A percentile compares a stretch with the other conserved stretches of the same genome.
Evolutionary conservation across 2,329 filamentous ascomycete genomes (phyloP).

Genomic region (Penicillium psychrosexuale): DNA sequence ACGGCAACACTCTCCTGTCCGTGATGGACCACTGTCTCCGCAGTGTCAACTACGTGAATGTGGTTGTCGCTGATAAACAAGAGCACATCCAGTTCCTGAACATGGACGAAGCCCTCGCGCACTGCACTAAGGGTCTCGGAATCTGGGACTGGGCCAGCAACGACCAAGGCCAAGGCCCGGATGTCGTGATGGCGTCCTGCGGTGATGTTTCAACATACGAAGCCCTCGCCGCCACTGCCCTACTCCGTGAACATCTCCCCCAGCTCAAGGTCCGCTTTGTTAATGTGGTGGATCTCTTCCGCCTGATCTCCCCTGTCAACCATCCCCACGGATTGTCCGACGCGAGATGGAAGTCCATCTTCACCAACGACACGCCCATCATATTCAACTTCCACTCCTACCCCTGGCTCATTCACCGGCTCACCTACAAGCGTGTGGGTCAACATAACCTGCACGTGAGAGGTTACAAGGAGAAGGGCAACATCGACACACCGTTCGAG

Average conservation of each 20-base stretch:
- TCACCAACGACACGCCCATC: constrained; percentile 68
- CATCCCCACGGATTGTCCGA: constrained; percentile 72
- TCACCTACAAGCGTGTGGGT: constrained; percentile 72
- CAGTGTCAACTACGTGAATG: constrained; percentile 75
- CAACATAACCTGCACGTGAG: constrained; percentile 68
- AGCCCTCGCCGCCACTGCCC: constrained; percentile 68
- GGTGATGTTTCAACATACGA: constrained; percentile 74
- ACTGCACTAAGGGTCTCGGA: constrained; percentile 75
- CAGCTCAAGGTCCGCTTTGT: constrained; percentile 73
- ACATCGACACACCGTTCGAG: constrained; percentile 77
- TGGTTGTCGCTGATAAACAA: constrained; percentile 76
- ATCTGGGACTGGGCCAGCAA: constrained; percentile 77
- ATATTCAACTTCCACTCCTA: constrained; percentile 86
- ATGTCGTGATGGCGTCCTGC: constrained; percentile 72
- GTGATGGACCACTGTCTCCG: constrained; percentile 73
- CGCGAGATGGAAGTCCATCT: constrained; percentile 64
- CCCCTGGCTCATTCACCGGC: constrained; percentile 72
- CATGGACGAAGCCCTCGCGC: constrained; percentile 68
- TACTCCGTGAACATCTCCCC: constrained; percentile 69
- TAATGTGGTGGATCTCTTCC: constrained; percentile 78
- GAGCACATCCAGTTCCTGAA: constrained; percentile 72
- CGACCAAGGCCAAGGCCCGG: constrained; percentile 65
- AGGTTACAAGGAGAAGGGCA: constrained; percentile 79
- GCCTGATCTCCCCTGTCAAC: constrained; percentile 65
- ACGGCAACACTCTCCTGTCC: constrained; percentile 73